phyloP scores from a whole-genome alignment of 805 yeast genomes.

The Monosporozyma unispora region DNA sequence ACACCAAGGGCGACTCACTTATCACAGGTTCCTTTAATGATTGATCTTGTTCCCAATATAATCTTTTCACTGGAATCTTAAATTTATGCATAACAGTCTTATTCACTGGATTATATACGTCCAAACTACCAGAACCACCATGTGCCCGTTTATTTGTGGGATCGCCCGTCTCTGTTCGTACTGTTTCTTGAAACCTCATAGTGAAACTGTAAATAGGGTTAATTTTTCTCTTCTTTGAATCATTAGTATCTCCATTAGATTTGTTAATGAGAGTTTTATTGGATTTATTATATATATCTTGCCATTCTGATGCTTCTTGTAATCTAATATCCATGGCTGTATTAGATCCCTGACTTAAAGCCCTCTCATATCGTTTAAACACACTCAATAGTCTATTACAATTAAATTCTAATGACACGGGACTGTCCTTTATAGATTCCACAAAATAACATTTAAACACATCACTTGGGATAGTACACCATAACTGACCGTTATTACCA shows the following conservation, averaged over 20 bases:
- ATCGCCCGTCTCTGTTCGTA: constrained; percentile 10
- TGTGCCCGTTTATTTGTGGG: neutral
- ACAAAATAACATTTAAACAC: constrained; percentile 23
- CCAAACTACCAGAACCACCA: neutral
- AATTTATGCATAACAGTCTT: constrained; percentile 52
- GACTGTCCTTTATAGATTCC: constrained; percentile 21
- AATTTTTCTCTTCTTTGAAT: constrained; percentile 4
- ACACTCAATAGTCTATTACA: constrained; percentile 26
- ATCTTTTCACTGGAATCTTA: constrained; percentile 59
- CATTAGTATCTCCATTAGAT: neutral
- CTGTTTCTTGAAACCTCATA: constrained; percentile 25
- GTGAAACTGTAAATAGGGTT: constrained; percentile 24
- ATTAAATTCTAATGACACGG: constrained; percentile 27
- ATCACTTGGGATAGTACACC: constrained; percentile 29
- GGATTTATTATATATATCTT: constrained; percentile 4
- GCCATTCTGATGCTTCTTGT: constrained; percentile 24
- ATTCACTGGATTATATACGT: constrained; percentile 4
- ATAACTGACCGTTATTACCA: constrained; percentile 21
- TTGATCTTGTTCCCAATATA: constrained; percentile 46
- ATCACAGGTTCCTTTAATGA: constrained; percentile 56
- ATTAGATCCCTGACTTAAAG: constrained; percentile 21
- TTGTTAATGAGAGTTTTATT: neutral
- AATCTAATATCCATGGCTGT: constrained; percentile 24
- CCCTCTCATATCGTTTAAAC: constrained; percentile 24
- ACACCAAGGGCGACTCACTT: constrained; percentile 34